Evolutionary conservation across 306 rosid genomes (phyloP), one percentile per base, ranked within the genome.

Genomic region (Arachis hypogaea): DNA sequence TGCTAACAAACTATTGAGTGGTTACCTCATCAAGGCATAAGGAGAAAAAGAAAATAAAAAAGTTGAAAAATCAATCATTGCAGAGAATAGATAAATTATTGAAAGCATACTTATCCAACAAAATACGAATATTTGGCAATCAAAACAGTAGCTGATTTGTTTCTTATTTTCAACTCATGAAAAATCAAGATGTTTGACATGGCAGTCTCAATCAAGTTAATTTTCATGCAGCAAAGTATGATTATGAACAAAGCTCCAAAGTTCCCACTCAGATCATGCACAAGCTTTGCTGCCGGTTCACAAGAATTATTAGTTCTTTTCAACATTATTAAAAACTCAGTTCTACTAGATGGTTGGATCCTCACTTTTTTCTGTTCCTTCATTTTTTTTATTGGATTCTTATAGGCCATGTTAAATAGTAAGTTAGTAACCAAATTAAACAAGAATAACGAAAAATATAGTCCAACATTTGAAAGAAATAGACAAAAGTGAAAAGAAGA

Each of bases 281-380:
- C 28, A 22, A 64, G 54, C 46, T 55, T 52, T 5, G 7, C 63
- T 62, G 68, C 43, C 18, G 51, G 66, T 55, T 62, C 72, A 80
- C 22, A 66, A 18, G 69, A 41, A 41, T 50, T 64, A 78, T n/a
- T 62, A 66, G 63, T 7, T 59, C 69, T 43, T 57, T 54, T 66
- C 28, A 74, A 55, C 7, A 63, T 74, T 36, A 38, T 46, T 36
- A 45, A 40, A 68, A 58, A n/a, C 11, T 56, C 50, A 45, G 50
- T 45, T 5, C 7, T 9, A 2, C 9, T 5, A 45, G 11, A 5
- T 38, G 75, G 1, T 10, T 65, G 63, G 42, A 57, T 49, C 28
- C 28, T 22, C 28, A 22, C 1, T 22, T 22, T 22, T 22, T 22
- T 22, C 28, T 22, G 28, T 22, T 22, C 28, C 28, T 22, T 22